A percentile compares a stretch with the other conserved stretches of the same genome.
Evolutionary conservation across 2,329 filamentous ascomycete species (phyloP).

Genomic region (Myriosclerotinia duriaeana): DNA sequence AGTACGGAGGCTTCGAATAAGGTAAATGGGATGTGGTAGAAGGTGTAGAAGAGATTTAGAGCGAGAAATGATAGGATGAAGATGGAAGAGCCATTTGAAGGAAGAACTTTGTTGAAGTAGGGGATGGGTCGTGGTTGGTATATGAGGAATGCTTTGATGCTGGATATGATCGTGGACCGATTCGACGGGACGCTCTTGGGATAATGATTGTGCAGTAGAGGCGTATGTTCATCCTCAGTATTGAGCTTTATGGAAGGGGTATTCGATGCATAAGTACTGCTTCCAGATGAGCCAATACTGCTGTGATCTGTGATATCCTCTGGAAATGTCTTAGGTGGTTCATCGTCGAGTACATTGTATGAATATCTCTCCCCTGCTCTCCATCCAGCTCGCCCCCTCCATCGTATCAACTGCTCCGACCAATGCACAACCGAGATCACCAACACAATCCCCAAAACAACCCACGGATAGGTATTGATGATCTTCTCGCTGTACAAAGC

Average conservation of each 20-base stretch:
- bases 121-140: conserved; percentile 59
- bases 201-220: conserved; percentile 29
- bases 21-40: conserved; percentile 52
- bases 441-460: background rate
- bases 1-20: conserved; percentile 56
- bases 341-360: conserved; percentile 26
- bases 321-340: conserved; percentile 22
- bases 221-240: conserved; percentile 31
- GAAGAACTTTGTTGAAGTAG: conserved; percentile 56
- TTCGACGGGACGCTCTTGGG: background rate
- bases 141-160: conserved; percentile 43
- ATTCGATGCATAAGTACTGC: conserved; percentile 32
- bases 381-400: conserved; percentile 28
- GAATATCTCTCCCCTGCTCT: conserved; percentile 22
- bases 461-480: conserved; percentile 15
- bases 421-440: conserved; percentile 32
- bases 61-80: conserved; percentile 52
- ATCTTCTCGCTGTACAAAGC: conserved; percentile 12
- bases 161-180: conserved; percentile 27
- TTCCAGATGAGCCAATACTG: conserved; percentile 31
- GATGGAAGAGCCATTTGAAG: conserved; percentile 56
- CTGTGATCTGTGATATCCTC: conserved; percentile 25
- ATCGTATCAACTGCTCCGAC: conserved; percentile 29
- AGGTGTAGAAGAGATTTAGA: conserved; percentile 58
- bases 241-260: conserved; percentile 27